phyloP scores from a whole-genome alignment of 108 stramenopile genomes.

The Conticribra guillardii region DNA sequence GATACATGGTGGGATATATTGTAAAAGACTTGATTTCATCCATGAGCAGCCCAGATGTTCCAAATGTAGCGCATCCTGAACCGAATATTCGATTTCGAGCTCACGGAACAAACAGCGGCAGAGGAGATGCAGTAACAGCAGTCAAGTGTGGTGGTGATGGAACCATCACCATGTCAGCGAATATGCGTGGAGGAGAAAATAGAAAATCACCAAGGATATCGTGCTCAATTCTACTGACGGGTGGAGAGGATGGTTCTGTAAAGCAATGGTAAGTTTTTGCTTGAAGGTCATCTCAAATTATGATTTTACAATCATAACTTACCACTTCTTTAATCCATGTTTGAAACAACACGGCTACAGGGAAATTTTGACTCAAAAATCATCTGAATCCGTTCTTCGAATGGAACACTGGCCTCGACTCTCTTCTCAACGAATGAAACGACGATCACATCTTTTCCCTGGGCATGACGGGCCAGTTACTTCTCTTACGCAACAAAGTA shows the following conservation, averaged over 20 bases:
- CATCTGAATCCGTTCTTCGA: constrained; percentile 18
- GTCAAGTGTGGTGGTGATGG: constrained; percentile 57
- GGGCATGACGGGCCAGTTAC: constrained; percentile 53
- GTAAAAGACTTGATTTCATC: constrained; percentile 40
- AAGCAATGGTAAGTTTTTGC: constrained; percentile 63
- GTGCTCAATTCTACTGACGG: constrained; percentile 55
- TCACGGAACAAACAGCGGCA: constrained; percentile 47
- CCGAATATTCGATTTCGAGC: constrained; percentile 56
- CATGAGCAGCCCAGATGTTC: constrained; percentile 10
- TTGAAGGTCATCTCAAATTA: background rate
- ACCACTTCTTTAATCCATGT: too few species aligned
- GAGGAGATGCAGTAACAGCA: constrained; percentile 55
- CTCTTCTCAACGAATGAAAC: constrained; percentile 60
- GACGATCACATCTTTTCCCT: constrained; percentile 63
- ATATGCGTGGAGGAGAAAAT: constrained; percentile 4
- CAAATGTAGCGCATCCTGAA: constrained; percentile 22
- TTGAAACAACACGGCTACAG: too few species aligned
- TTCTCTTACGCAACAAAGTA: constrained; percentile 42
- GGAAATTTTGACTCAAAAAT: constrained; percentile 46
- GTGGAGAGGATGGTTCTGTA: constrained; percentile 59
- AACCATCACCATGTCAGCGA: constrained; percentile 30
- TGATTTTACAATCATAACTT: background rate
- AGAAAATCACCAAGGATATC: constrained; percentile 18
- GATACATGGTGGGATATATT: constrained; percentile 52
- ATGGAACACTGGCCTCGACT: constrained; percentile 74